These are phyloP conservation scores for Phytophthora lateralis DNA, from an alignment of 352 stramenopile genomes.

Conservation along the genomic window DNA sequence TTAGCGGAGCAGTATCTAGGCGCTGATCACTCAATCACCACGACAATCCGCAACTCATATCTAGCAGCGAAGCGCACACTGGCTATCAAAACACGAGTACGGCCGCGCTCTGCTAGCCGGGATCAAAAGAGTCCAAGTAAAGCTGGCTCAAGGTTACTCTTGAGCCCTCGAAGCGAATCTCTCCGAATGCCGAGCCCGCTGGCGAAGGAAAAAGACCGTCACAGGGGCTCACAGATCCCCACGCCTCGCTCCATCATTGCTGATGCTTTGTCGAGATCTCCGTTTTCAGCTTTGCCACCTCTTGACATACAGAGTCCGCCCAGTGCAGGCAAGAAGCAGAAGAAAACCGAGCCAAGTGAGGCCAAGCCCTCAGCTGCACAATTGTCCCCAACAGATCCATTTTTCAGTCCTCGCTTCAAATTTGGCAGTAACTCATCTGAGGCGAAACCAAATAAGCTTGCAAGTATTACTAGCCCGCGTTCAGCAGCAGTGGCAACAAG, in stretches of 20 bases:
- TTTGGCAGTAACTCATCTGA: slow-evolving; percentile 37
- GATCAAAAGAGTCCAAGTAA: slow-evolving; percentile 35
- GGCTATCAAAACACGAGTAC: slow-evolving; percentile 18
- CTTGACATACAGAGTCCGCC: slow-evolving; percentile 25
- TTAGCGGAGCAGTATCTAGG: slow-evolving; percentile 91
- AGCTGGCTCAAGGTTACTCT: slow-evolving; percentile 30
- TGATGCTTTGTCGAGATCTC: slow-evolving; percentile 50
- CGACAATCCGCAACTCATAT: slow-evolving; percentile 90
- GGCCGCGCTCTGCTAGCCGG: slow-evolving; percentile 30
- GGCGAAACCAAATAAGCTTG: slow-evolving; percentile 10
- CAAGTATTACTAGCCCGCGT: slow-evolving; percentile 5
- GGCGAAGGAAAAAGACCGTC: slow-evolving; percentile 43
- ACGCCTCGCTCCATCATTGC: slow-evolving; percentile 62
- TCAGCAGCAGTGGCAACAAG: not conserved
- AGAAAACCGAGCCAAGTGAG: not conserved
- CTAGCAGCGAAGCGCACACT: slow-evolving; percentile 80
- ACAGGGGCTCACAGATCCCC: slow-evolving; percentile 32
- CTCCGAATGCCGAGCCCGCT: slow-evolving; percentile 58
- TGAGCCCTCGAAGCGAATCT: slow-evolving; percentile 41
- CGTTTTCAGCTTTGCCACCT: slow-evolving; percentile 46
- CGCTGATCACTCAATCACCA: slow-evolving; percentile 85
- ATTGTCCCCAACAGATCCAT: slow-evolving; percentile 58
- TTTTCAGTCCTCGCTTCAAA: slow-evolving; percentile 74
- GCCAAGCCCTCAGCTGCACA: slow-evolving; percentile 1
- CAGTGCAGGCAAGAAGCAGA: slow-evolving; percentile 18